A percentile compares a stretch with the other conserved stretches of the same genome.
These are phyloP conservation scores for Eragrostis nindensis DNA, from an alignment of 176 grass and related monocot genomes.

Conservation along the genomic window DNA sequence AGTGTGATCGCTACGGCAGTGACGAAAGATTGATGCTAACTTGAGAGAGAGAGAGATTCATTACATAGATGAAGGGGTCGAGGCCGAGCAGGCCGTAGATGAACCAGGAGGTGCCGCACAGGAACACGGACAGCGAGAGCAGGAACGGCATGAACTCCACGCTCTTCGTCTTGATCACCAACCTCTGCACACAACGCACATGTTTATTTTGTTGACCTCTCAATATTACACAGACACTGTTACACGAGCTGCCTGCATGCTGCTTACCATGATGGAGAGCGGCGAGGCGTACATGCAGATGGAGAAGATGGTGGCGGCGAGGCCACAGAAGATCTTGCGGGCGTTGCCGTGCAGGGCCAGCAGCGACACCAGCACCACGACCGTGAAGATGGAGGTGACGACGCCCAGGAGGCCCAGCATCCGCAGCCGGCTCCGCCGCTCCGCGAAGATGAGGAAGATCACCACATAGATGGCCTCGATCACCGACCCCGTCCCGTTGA, in stretches of 20 bases:
- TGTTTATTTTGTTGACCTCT: background rate
- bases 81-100: slow-evolving; percentile 86
- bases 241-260: no score
- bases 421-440: slow-evolving; percentile 34
- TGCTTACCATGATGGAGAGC: slow-evolving; percentile 95
- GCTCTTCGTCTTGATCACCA: slow-evolving; percentile 99
- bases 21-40: background rate
- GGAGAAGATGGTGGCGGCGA: slow-evolving; percentile 87
- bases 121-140: slow-evolving; percentile 87
- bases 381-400: slow-evolving; percentile 64
- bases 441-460: slow-evolving; percentile 85
- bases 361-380: slow-evolving; percentile 69
- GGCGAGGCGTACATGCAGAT: slow-evolving; percentile 99
- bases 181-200: slow-evolving; percentile 55
- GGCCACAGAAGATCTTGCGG: slow-evolving; percentile 92
- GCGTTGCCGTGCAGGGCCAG: slow-evolving; percentile 67
- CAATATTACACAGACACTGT: no score
- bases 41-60: background rate
- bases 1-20: background rate
- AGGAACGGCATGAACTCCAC: slow-evolving; percentile 99
- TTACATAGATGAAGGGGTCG: slow-evolving; percentile 88
- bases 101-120: slow-evolving; percentile 98
- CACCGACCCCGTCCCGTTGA: slow-evolving; percentile 78
- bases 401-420: slow-evolving; percentile 68
- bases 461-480: slow-evolving; percentile 91